phyloP scores from a whole-genome alignment of 2,329 filamentous ascomycete genomes.

The Cladosporium sp. region DNA sequence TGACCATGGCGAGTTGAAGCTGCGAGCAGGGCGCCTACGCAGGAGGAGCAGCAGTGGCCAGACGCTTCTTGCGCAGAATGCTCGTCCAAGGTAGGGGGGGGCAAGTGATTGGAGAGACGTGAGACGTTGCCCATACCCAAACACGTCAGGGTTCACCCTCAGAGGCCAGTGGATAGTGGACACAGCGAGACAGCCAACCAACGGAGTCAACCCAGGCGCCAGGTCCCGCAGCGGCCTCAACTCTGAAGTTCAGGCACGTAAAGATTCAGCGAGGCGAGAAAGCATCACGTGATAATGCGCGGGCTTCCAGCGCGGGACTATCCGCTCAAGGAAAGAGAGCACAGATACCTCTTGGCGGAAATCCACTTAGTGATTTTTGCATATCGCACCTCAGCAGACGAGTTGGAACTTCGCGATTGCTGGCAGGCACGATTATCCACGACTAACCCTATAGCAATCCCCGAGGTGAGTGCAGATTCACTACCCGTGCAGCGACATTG shows the following conservation, averaged over 20 bases:
- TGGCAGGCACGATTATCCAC: slow-evolving; percentile 13
- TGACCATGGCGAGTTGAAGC: slow-evolving; percentile 19
- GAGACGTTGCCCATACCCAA: slow-evolving; percentile 5
- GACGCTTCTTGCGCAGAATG: neutral
- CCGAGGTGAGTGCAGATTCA: slow-evolving; percentile 9
- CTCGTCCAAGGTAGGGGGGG: slow-evolving; percentile 2
- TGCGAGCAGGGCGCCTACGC: slow-evolving; percentile 4
- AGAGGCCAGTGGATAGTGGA: no score
- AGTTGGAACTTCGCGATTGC: slow-evolving; percentile 6
- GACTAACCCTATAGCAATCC: slow-evolving; percentile 12
- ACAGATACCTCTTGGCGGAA: neutral
- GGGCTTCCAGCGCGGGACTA: neutral
- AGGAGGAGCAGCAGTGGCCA: slow-evolving; percentile 1
- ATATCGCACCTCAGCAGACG: neutral
- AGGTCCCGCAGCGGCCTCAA: no score
- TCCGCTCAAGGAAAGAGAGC: no score
- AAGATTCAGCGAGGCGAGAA: no score
- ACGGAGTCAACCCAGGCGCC: neutral
- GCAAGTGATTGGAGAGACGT: neutral
- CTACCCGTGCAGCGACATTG: neutral
- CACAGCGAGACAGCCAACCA: neutral
- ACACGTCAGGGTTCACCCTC: slow-evolving; percentile 8
- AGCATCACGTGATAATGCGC: no score
- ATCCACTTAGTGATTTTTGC: neutral
- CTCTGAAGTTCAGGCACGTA: no score